Percentiles rank a stretch among this genome's conserved stretches.
phyloP scores from a whole-genome alignment of 2,329 filamentous ascomycete species.

The Sarocladium strictum region DNA sequence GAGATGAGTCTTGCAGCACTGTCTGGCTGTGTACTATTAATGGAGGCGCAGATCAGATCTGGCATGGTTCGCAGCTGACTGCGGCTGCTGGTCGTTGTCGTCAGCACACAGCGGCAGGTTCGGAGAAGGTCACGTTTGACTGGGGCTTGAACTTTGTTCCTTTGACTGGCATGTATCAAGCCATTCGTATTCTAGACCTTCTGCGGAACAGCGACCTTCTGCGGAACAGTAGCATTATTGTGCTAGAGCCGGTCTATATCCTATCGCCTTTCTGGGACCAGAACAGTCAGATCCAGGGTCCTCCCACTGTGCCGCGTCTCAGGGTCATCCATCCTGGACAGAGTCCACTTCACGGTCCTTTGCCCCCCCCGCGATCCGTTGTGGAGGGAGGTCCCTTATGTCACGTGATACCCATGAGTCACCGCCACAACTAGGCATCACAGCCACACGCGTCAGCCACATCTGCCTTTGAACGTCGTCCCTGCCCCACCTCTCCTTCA shows the following conservation, averaged over 20 bases:
- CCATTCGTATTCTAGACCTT: no score
- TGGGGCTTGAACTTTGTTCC: neutral
- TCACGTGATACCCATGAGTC: conserved; percentile 8
- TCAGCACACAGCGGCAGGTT: neutral
- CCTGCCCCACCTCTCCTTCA: conserved; percentile 25
- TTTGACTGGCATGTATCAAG: neutral
- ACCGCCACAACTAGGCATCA: conserved; percentile 9
- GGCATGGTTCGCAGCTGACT: neutral
- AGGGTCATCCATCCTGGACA: neutral
- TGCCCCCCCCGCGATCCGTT: no score
- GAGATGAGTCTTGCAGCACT: neutral
- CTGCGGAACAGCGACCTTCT: no score
- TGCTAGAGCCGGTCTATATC: no score
- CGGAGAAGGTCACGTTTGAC: neutral
- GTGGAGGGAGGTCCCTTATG: neutral
- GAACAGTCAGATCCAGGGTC: neutral
- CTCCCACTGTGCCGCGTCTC: neutral
- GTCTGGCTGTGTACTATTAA: neutral
- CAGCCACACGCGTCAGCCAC: conserved; percentile 10
- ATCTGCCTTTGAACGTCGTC: neutral
- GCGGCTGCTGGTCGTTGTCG: neutral
- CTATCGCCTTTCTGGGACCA: neutral
- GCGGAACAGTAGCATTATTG: no score
- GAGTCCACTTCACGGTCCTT: neutral
- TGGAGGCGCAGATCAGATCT: neutral